These are phyloP conservation scores for Blastobotrys peoriensis DNA, from an alignment of 805 yeast genomes.

Conservation along the genomic window DNA sequence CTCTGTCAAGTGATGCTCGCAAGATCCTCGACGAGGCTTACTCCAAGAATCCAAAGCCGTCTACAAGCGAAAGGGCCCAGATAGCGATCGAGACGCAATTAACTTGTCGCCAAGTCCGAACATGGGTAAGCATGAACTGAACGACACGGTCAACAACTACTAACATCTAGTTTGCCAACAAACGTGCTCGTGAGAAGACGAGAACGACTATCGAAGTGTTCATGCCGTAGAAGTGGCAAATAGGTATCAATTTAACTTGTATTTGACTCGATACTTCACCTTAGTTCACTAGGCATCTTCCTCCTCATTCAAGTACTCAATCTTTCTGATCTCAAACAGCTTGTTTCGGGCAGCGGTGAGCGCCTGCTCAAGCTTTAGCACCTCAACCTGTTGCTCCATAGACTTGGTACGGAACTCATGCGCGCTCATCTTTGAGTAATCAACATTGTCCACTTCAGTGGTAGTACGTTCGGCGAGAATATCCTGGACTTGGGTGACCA, in stretches of 20 bases:
- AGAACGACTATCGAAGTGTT: not conserved
- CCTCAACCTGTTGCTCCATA: slow-evolving; percentile 91
- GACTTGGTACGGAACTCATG: slow-evolving; percentile 81
- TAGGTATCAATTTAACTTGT: too few species aligned
- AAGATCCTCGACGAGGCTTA: not conserved
- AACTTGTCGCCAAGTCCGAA: slow-evolving; percentile 4
- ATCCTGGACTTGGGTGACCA: slow-evolving; percentile 65
- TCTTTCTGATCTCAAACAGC: slow-evolving; percentile 77
- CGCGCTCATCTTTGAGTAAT: slow-evolving; percentile 60
- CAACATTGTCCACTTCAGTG: slow-evolving; percentile 42
- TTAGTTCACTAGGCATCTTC: slow-evolving; percentile 39
- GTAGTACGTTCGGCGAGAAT: slow-evolving; percentile 38
- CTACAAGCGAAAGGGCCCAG: not conserved
- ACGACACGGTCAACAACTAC: not conserved
- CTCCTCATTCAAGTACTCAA: slow-evolving; percentile 62
- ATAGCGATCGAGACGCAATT: not conserved
- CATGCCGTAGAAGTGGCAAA: not conserved
- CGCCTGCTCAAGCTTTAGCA: slow-evolving; percentile 72
- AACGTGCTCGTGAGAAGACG: slow-evolving; percentile 1
- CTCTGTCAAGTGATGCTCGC: not conserved
- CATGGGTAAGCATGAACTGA: slow-evolving; percentile 4
- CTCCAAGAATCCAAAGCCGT: not conserved
- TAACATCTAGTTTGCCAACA: slow-evolving; percentile 3
- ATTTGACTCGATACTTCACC: not conserved
- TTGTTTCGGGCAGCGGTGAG: slow-evolving; percentile 68